Evolutionary conservation across 2,329 filamentous ascomycete species (phyloP).

Genomic region (Grosmannia penicillata): DNA sequence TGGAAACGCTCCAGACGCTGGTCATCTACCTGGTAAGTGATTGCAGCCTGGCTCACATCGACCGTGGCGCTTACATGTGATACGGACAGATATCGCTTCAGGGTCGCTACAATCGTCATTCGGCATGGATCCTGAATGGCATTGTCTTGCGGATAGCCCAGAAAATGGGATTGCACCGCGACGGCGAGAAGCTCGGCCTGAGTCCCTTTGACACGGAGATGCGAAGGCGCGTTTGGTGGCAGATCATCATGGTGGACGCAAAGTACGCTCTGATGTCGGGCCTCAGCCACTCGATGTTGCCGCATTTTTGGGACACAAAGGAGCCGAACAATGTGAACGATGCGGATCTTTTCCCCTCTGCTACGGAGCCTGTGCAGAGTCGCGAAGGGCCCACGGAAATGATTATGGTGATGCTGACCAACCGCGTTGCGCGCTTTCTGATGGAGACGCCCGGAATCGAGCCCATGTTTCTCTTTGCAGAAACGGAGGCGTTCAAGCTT

Average conservation of each 20-base stretch:
- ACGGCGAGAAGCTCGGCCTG: slow-evolving; percentile 40
- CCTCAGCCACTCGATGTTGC: slow-evolving; percentile 35
- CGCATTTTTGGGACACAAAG: slow-evolving; percentile 40
- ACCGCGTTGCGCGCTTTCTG: slow-evolving; percentile 35
- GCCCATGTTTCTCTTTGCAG: slow-evolving; percentile 30
- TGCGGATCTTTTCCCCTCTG: slow-evolving; percentile 38
- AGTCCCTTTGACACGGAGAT: slow-evolving; percentile 52
- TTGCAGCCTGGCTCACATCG: neutral
- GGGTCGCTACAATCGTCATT: slow-evolving; percentile 42
- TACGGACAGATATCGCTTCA: slow-evolving; percentile 34
- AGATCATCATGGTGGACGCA: slow-evolving; percentile 42
- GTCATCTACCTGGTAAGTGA: slow-evolving; percentile 37
- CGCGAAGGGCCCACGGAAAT: slow-evolving; percentile 46
- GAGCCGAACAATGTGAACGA: slow-evolving; percentile 44
- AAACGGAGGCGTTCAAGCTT: slow-evolving; percentile 17
- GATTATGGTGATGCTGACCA: slow-evolving; percentile 38
- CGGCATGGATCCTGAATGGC: slow-evolving; percentile 45
- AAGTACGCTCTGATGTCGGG: slow-evolving; percentile 43
- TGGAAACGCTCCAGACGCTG: slow-evolving; percentile 43
- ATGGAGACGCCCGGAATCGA: slow-evolving; percentile 33
- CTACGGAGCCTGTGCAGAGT: slow-evolving; percentile 32
- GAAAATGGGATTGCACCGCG: slow-evolving; percentile 52
- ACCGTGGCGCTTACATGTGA: neutral
- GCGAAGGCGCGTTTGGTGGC: slow-evolving; percentile 53
- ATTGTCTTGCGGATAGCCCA: slow-evolving; percentile 48